phyloP scores from a whole-genome alignment of 2,329 filamentous ascomycete species.

The Penicillium freii region DNA sequence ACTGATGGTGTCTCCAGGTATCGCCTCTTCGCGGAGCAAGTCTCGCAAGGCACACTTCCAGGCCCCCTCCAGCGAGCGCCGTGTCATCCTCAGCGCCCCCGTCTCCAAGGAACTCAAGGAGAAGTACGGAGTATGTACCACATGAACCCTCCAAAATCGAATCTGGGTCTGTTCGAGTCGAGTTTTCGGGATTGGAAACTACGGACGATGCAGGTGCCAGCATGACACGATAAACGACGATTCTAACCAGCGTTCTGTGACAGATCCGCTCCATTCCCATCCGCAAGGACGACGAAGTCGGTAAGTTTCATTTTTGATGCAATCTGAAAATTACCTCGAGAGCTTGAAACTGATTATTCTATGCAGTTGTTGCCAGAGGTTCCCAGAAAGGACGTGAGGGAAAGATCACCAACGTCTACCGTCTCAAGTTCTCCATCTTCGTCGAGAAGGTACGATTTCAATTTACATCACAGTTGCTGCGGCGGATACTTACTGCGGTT shows the following conservation, averaged over 20 bases:
- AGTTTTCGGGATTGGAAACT: slow-evolving; percentile 3
- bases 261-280: slow-evolving; percentile 93
- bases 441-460: slow-evolving; percentile 67
- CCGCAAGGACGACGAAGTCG: slow-evolving; percentile 94
- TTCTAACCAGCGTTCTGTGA: slow-evolving; percentile 19
- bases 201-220: neutral
- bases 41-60: slow-evolving; percentile 98
- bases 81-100: slow-evolving; percentile 94
- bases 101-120: slow-evolving; percentile 96
- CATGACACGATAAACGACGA: neutral
- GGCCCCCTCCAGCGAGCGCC: slow-evolving; percentile 90
- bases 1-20: slow-evolving; percentile 26
- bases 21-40: slow-evolving; percentile 86
- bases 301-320: neutral
- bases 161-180: slow-evolving; percentile 11
- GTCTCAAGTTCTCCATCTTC: slow-evolving; percentile 96
- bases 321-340: neutral
- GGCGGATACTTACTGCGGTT: slow-evolving; percentile 3
- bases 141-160: slow-evolving; percentile 7
- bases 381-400: slow-evolving; percentile 97
- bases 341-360: neutral
- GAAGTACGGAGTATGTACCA: slow-evolving; percentile 86
- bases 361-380: slow-evolving; percentile 74
- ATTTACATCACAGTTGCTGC: neutral
- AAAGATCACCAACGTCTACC: slow-evolving; percentile 97